phyloP scores from a whole-genome alignment of 2,329 filamentous ascomycete genomes.

The Trichoderma gracile region DNA sequence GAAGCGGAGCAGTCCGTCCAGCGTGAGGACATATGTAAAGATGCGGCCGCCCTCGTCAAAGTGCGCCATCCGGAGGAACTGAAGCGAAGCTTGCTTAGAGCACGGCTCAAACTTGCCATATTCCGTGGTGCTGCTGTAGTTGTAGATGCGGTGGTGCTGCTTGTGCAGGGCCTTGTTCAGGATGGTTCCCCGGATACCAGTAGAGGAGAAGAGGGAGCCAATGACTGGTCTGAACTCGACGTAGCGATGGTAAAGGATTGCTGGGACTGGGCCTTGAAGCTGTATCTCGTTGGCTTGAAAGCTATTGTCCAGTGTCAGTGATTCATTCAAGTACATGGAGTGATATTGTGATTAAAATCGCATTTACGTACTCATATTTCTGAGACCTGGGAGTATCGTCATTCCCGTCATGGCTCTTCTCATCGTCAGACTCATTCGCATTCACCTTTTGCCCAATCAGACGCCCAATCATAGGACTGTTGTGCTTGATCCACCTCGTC shows the following conservation, averaged over 20 bases:
- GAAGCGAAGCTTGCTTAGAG: slow-evolving; percentile 68
- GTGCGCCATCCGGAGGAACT: slow-evolving; percentile 84
- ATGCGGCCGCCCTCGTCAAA: slow-evolving; percentile 83
- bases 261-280: slow-evolving; percentile 77
- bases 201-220: slow-evolving; percentile 79
- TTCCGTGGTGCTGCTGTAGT: slow-evolving; percentile 75
- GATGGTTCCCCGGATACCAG: slow-evolving; percentile 75
- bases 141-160: slow-evolving; percentile 87
- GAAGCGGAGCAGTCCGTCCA: slow-evolving; percentile 85
- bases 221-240: slow-evolving; percentile 93
- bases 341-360: neutral
- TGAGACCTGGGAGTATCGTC: slow-evolving; percentile 55
- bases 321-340: neutral
- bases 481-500: slow-evolving; percentile 76
- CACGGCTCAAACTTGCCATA: slow-evolving; percentile 68
- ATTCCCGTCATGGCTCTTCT: slow-evolving; percentile 25
- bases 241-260: slow-evolving; percentile 82
- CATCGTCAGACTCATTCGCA: slow-evolving; percentile 55
- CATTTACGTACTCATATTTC: slow-evolving; percentile 69
- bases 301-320: slow-evolving; percentile 44
- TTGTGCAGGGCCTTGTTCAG: slow-evolving; percentile 85
- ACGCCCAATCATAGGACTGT: slow-evolving; percentile 83
- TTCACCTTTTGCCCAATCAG: slow-evolving; percentile 72
- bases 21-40: slow-evolving; percentile 88
- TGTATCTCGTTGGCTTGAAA: slow-evolving; percentile 95